phyloP scores from a whole-genome alignment of 2,329 filamentous ascomycete species.

The Hypoxylon sp. region DNA sequence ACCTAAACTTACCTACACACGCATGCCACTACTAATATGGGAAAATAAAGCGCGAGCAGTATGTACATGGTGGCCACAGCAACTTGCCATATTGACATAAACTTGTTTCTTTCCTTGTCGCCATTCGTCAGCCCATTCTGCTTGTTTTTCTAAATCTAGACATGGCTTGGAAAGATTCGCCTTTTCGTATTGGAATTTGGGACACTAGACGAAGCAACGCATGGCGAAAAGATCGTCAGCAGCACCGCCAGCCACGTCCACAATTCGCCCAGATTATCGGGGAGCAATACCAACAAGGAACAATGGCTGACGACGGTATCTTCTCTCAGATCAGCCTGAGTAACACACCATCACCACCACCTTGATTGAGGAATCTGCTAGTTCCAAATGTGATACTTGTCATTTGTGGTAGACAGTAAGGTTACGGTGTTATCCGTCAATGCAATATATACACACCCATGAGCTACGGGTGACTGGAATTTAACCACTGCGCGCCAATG shows the following conservation, averaged over 20 bases:
- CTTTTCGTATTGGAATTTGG: slow-evolving; percentile 40
- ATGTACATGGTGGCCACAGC: slow-evolving; percentile 25
- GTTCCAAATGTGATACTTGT: slow-evolving; percentile 30
- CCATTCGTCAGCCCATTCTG: slow-evolving; percentile 35
- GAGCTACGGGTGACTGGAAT: slow-evolving; percentile 24
- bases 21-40: slow-evolving; percentile 22
- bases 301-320: slow-evolving; percentile 36
- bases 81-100: slow-evolving; percentile 36
- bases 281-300: slow-evolving; percentile 30
- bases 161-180: slow-evolving; percentile 23
- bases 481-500: slow-evolving; percentile 17
- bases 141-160: slow-evolving; percentile 35
- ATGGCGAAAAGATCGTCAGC: slow-evolving; percentile 44
- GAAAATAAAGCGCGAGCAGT: slow-evolving; percentile 20
- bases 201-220: slow-evolving; percentile 28
- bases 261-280: slow-evolving; percentile 36
- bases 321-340: slow-evolving; percentile 36
- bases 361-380: slow-evolving; percentile 28
- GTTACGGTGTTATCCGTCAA: slow-evolving; percentile 38
- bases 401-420: slow-evolving; percentile 26
- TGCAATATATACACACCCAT: slow-evolving; percentile 11
- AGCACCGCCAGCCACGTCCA: slow-evolving; percentile 38
- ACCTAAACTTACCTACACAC: slow-evolving; percentile 13
- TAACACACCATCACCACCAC: slow-evolving; percentile 34
- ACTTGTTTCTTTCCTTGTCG: slow-evolving; percentile 24